These are phyloP conservation scores for Brettanomyces nanus DNA, from an alignment of 805 yeast species.

Conservation along the genomic window DNA sequence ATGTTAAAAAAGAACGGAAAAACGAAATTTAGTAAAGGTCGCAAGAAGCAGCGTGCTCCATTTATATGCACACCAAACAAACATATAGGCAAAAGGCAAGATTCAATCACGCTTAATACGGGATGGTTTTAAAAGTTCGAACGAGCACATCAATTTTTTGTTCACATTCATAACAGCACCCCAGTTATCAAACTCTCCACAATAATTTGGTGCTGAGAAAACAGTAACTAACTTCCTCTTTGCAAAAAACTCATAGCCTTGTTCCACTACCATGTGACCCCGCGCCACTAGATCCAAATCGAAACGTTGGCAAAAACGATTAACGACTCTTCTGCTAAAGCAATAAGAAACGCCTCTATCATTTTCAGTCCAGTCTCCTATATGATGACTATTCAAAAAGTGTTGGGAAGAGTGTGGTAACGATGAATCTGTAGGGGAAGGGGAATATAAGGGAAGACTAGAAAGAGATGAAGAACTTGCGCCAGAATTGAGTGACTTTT, in stretches of 20 bases:
- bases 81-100: background rate
- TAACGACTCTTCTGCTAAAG: slow-evolving; percentile 68
- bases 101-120: slow-evolving; percentile 3
- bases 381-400: slow-evolving; percentile 6
- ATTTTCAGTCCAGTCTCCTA: slow-evolving; percentile 66
- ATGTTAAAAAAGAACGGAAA: background rate
- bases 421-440: background rate
- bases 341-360: slow-evolving; percentile 80
- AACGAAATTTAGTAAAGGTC: slow-evolving; percentile 1
- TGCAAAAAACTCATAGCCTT: slow-evolving; percentile 77
- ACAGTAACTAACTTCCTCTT: slow-evolving; percentile 69
- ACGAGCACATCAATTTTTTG: slow-evolving; percentile 58
- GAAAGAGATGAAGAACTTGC: slow-evolving; percentile 5
- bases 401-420: background rate
- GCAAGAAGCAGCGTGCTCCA: slow-evolving; percentile 2
- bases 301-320: slow-evolving; percentile 54
- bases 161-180: slow-evolving; percentile 76
- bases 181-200: slow-evolving; percentile 75
- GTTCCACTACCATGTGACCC: slow-evolving; percentile 88
- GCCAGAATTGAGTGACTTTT: too few relatives aligned
- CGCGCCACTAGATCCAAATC: slow-evolving; percentile 71
- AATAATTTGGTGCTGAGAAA: slow-evolving; percentile 77
- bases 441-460: background rate
- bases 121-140: slow-evolving; percentile 57
- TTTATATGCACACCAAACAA: background rate